phyloP scores from a whole-genome alignment of 2,329 filamentous ascomycete species.

The Aspergillus sergii region DNA sequence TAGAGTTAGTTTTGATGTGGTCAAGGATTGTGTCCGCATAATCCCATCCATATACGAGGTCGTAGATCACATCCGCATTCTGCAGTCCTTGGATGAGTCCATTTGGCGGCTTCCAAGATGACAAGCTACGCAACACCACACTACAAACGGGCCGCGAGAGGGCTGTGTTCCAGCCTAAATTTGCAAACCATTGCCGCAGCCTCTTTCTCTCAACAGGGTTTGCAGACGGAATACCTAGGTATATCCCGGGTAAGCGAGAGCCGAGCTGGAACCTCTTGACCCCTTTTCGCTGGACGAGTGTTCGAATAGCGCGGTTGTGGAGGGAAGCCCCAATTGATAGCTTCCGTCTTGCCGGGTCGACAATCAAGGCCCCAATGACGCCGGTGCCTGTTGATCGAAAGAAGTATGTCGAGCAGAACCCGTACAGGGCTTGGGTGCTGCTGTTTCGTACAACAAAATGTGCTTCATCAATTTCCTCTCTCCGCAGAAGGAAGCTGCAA shows the following conservation, averaged over 20 bases:
- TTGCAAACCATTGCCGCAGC: constrained; percentile 80
- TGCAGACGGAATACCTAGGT: constrained; percentile 76
- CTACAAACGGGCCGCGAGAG: constrained; percentile 67
- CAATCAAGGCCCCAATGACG: constrained; percentile 82
- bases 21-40: constrained; percentile 73
- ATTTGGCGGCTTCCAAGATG: constrained; percentile 73
- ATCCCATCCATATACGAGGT: constrained; percentile 78
- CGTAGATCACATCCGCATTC: constrained; percentile 74
- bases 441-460: constrained; percentile 95
- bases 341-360: constrained; percentile 82
- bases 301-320: constrained; percentile 80
- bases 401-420: constrained; percentile 88
- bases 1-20: constrained; percentile 72
- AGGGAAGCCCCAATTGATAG: constrained; percentile 89
- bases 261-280: constrained; percentile 83
- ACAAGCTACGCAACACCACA: constrained; percentile 73
- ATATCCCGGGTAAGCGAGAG: constrained; percentile 78
- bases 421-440: constrained; percentile 86
- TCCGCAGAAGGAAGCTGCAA: constrained; percentile 73
- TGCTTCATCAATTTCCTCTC: constrained; percentile 71
- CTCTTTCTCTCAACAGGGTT: constrained; percentile 63
- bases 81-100: constrained; percentile 74
- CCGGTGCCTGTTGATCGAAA: constrained; percentile 70
- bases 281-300: constrained; percentile 69
- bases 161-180: constrained; percentile 80